Conservation (phyloP, 129 eudicot species). For the Saussurea involucrata region DNA sequence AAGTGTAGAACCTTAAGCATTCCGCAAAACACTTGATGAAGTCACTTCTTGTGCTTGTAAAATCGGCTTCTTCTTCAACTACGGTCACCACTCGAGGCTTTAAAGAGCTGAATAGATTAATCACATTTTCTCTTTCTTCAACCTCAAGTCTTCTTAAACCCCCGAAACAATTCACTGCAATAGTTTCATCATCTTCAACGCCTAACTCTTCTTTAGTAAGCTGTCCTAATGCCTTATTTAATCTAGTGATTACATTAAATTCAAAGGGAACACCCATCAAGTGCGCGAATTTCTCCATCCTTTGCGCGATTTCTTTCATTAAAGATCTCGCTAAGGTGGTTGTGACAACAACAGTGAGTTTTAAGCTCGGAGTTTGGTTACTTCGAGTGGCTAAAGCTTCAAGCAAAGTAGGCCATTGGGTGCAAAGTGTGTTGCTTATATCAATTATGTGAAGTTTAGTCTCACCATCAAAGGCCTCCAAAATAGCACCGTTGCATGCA, state of each 20-base stretch:
- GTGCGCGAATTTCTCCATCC: constrained; percentile 89
- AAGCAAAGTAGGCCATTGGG: constrained; percentile 91
- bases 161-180: constrained; percentile 67
- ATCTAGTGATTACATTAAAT: constrained; percentile 49
- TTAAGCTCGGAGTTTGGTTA: constrained; percentile 72
- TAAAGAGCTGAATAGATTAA: constrained; percentile 41
- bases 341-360: constrained; percentile 66
- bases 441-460: constrained; percentile 74
- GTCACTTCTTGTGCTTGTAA: constrained; percentile 49
- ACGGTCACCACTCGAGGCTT: constrained; percentile 70
- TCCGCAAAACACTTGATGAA: constrained; percentile 70
- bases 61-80: constrained; percentile 90
- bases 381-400: constrained; percentile 77
- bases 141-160: constrained; percentile 50
- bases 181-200: constrained; percentile 59
- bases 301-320: constrained; percentile 65
- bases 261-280: constrained; percentile 91
- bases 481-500: constrained; percentile 83
- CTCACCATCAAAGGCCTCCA: constrained; percentile 86
- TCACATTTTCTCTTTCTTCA: constrained; percentile 47
- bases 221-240: constrained; percentile 35
- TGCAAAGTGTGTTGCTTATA: constrained; percentile 79
- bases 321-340: constrained; percentile 38
- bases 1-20: constrained; percentile 67
- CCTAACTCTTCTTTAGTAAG: constrained; percentile 49